Evolutionary conservation across 2,329 filamentous ascomycete genomes (phyloP).

Genomic region (Diplodia scrobiculata): DNA sequence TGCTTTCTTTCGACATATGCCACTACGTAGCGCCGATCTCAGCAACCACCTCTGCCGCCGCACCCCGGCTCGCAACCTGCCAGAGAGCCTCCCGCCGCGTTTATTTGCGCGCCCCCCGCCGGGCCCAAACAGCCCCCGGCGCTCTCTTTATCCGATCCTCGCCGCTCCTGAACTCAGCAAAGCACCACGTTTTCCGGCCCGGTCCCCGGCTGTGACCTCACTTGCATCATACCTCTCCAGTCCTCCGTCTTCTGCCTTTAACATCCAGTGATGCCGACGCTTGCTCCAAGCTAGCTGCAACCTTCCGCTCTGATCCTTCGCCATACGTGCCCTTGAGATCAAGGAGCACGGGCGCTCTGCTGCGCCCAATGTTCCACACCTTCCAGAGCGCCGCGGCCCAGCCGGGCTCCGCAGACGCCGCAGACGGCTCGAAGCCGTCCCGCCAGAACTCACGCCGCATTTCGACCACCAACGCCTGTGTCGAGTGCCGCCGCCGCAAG

Average conservation of each 20-base stretch:
- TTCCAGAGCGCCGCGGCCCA: conserved; percentile 42
- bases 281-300: not conserved
- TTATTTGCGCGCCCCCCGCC: conserved; percentile 15
- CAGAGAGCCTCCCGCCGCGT: not conserved
- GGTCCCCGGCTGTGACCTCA: conserved; percentile 22
- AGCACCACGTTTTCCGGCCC: conserved; percentile 15
- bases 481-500: conserved; percentile 77
- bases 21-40: not conserved
- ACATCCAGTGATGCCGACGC: conserved; percentile 19
- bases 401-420: conserved; percentile 15
- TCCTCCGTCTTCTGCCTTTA: not conserved
- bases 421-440: conserved; percentile 37
- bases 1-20: conserved; percentile 6
- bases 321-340: not conserved
- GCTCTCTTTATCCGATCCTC: conserved; percentile 18
- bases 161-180: conserved; percentile 10
- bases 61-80: not conserved
- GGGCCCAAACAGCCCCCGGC: not conserved
- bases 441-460: conserved; percentile 48
- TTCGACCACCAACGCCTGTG: conserved; percentile 64
- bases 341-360: not conserved
- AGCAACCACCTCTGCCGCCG: conserved; percentile 10
- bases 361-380: conserved; percentile 48
- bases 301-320: not conserved
- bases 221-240: conserved; percentile 13